Conservation (phyloP, 306 rosid genomes). For the Cucurbita moschata region DNA sequence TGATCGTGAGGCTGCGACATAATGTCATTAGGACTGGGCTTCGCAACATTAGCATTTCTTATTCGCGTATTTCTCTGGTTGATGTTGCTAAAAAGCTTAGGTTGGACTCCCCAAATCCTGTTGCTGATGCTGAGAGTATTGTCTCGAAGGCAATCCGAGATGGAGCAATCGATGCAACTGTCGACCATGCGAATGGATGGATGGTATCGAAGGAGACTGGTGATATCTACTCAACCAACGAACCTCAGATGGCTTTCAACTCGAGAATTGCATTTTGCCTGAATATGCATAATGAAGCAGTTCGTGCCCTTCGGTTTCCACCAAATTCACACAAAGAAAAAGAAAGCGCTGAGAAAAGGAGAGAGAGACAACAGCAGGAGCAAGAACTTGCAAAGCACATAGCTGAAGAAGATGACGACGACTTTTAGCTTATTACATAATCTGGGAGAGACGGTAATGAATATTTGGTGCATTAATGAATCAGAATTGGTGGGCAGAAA, state of each 20-base stretch:
- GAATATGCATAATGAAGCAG: slow-evolving; percentile 84
- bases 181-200: slow-evolving; percentile 76
- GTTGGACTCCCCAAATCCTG: slow-evolving; percentile 39
- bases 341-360: slow-evolving; percentile 44
- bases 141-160: slow-evolving; percentile 97
- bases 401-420: slow-evolving; percentile 46
- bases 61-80: slow-evolving; percentile 77
- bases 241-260: slow-evolving; percentile 85
- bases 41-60: slow-evolving; percentile 90
- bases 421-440: slow-evolving; percentile 12
- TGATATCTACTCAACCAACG: slow-evolving; percentile 77
- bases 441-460: background rate
- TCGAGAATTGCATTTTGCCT: slow-evolving; percentile 91
- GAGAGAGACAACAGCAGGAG: slow-evolving; percentile 45
- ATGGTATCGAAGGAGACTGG: slow-evolving; percentile 97
- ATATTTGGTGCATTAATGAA: background rate
- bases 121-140: slow-evolving; percentile 79
- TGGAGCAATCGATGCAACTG: slow-evolving; percentile 47
- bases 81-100: slow-evolving; percentile 89
- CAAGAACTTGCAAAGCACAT: slow-evolving; percentile 46
- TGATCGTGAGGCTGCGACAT: slow-evolving; percentile 89
- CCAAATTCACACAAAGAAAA: slow-evolving; percentile 42
- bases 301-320: slow-evolving; percentile 53
- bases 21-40: slow-evolving; percentile 93
- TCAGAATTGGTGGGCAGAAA: background rate